Conservation (phyloP, 306 rosid genomes). For the Rosa chinensis region DNA sequence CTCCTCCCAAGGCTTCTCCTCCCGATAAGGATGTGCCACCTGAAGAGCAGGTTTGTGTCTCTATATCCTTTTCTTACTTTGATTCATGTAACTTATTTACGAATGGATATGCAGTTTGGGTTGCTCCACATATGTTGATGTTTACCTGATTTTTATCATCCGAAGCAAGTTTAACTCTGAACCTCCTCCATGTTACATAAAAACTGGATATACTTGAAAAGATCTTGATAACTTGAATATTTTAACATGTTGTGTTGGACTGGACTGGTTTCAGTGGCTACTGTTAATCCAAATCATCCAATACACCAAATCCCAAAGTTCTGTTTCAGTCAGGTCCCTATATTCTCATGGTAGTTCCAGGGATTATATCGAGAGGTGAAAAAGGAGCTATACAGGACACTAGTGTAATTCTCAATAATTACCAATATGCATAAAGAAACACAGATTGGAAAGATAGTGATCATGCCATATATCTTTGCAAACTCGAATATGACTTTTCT, state of each 20-base stretch:
- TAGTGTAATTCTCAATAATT: neutral
- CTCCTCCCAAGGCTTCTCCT: constrained; percentile 67
- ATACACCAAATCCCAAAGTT: neutral
- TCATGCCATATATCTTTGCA: neutral
- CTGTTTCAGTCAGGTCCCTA: neutral
- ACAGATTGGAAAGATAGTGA: neutral
- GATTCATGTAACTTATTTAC: neutral
- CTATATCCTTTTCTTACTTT: neutral
- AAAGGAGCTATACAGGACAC: neutral
- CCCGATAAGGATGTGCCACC: constrained; percentile 15
- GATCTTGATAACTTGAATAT: neutral
- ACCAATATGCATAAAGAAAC: neutral
- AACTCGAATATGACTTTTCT: neutral
- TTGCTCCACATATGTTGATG: neutral
- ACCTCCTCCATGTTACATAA: neutral
- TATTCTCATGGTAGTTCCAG: neutral
- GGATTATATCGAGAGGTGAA: neutral
- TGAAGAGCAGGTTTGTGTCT: constrained; percentile 56
- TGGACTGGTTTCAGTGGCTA: neutral
- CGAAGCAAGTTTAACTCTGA: neutral
- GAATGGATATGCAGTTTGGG: neutral
- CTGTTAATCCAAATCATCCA: neutral
- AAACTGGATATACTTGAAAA: neutral
- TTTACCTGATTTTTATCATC: neutral
- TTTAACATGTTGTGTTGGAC: neutral